Evolutionary conservation across 805 yeast genomes (phyloP), one percentile per base, ranked within the genome.

Genomic region (Wickerhamiella allomyrinae): DNA sequence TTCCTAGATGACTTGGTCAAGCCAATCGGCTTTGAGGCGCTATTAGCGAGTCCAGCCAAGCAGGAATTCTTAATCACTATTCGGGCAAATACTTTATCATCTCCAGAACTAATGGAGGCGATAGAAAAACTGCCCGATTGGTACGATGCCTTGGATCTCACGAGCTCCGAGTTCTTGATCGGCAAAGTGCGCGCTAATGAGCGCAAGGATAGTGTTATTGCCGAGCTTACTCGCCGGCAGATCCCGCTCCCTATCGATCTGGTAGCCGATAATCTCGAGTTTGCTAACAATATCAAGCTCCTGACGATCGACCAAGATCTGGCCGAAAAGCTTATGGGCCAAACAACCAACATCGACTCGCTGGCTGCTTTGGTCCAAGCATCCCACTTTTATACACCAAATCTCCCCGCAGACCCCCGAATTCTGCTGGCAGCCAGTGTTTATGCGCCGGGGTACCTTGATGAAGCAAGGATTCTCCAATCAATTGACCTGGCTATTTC

Each of bases 351-450:
- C 21, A 38, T 43, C 10, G 20, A 23, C 5, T 21, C 48, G 7
- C 29, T 48, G 3, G 46, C 52, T 2, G 48, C 47, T 3, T 20
- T 52, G 1, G 39, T 52, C 14, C 41, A 44, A 10, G 42, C 43
- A 1, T 38, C 48, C 3, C 45, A 46, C 5, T 15, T 23, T 8
- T 51, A 44, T 25, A 27, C 34, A 13, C 22, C 23, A 5, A 17
- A 17, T 3, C 41, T 42, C 11, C 44, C 43, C 4, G 27, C 36
- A 14, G 46, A 37, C 9, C 40, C 50, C 2, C 31, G 34, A 5
- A 46, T 49, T 2, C 43, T 49, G 15, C 37, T 45, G 13, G 50
- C 49, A 2, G 55, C 47, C 2, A 45, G 48, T 5, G 22, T 22
- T 6, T 49, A 33, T 27, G 49, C 55, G 3, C 46, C 43, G 2